Conservation (phyloP, 768 basidiomycete genomes). For the Pleurotus salmoneostramineus region DNA sequence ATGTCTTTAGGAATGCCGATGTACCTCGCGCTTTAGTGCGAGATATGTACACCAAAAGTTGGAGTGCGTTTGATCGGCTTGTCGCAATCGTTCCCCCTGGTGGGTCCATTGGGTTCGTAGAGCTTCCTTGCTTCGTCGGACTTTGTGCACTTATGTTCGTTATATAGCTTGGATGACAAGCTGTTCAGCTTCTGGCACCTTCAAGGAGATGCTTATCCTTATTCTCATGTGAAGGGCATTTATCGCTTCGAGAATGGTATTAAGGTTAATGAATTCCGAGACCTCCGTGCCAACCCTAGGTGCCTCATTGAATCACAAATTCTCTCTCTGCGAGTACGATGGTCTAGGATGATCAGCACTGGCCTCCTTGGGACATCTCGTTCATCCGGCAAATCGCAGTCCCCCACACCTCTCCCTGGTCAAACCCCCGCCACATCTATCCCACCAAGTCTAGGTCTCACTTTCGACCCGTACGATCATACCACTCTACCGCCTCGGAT, state of each 20-base stretch:
- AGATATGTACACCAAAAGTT: constrained; percentile 91
- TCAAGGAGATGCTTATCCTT: constrained; percentile 72
- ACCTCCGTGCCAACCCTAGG: constrained; percentile 84
- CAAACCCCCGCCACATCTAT: constrained; percentile 14
- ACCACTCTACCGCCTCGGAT: constrained; percentile 61
- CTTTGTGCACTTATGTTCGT: background rate
- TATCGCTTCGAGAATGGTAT: constrained; percentile 86
- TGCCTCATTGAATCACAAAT: constrained; percentile 82
- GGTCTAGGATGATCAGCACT: constrained; percentile 68
- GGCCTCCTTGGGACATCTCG: constrained; percentile 56
- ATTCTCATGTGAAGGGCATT: constrained; percentile 79
- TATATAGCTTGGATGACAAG: constrained; percentile 79
- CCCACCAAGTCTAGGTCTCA: constrained; percentile 51
- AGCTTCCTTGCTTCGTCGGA: constrained; percentile 18
- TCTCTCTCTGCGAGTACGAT: constrained; percentile 78
- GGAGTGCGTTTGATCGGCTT: constrained; percentile 87
- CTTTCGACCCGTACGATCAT: constrained; percentile 79
- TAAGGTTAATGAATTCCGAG: constrained; percentile 85
- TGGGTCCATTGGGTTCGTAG: constrained; percentile 72
- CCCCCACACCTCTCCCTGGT: constrained; percentile 22
- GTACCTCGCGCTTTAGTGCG: constrained; percentile 80
- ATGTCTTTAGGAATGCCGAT: constrained; percentile 64
- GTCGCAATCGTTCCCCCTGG: constrained; percentile 90
- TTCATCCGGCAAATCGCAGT: constrained; percentile 20
- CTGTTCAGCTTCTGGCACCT: constrained; percentile 88